Evolutionary conservation across 2,329 filamentous ascomycete genomes (phyloP).

Genomic region (Emergomyces orientalis): DNA sequence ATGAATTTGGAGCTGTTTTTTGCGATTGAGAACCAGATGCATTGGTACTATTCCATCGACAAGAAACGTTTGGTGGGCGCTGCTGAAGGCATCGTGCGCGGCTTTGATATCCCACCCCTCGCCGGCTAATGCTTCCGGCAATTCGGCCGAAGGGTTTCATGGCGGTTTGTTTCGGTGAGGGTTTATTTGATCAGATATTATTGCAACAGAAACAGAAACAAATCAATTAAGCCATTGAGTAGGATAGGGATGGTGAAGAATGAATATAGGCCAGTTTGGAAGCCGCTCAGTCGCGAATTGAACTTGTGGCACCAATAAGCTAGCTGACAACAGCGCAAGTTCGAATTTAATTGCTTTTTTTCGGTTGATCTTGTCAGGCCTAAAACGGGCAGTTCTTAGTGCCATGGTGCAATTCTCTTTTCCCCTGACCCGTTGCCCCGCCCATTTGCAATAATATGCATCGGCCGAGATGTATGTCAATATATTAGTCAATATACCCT

Average conservation of each 20-base stretch:
- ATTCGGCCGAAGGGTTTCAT: conserved; percentile 19
- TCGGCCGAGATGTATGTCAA: neutral
- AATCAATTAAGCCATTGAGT: neutral
- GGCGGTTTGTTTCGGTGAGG: conserved; percentile 10
- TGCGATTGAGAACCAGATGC: neutral
- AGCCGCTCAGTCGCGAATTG: too few relatives aligned
- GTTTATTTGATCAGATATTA: neutral
- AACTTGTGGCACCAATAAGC: too few relatives aligned
- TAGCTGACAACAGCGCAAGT: too few relatives aligned
- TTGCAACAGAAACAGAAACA: neutral
- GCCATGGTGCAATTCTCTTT: neutral
- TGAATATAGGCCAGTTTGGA: too few relatives aligned
- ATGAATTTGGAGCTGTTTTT: neutral
- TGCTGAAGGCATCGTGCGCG: neutral
- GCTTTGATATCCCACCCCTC: conserved; percentile 7
- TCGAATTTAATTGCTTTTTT: neutral
- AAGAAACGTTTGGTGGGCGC: neutral
- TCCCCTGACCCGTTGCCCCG: neutral
- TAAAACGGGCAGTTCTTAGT: neutral
- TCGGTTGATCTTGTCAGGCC: neutral
- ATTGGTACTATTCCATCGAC: conserved; percentile 13
- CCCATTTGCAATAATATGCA: too few relatives aligned
- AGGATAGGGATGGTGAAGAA: neutral
- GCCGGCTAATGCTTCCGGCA: conserved; percentile 7
- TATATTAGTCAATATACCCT: too few relatives aligned